Conservation (phyloP, 176 grass and related monocot species). For the Pontederia crassipes region DNA sequence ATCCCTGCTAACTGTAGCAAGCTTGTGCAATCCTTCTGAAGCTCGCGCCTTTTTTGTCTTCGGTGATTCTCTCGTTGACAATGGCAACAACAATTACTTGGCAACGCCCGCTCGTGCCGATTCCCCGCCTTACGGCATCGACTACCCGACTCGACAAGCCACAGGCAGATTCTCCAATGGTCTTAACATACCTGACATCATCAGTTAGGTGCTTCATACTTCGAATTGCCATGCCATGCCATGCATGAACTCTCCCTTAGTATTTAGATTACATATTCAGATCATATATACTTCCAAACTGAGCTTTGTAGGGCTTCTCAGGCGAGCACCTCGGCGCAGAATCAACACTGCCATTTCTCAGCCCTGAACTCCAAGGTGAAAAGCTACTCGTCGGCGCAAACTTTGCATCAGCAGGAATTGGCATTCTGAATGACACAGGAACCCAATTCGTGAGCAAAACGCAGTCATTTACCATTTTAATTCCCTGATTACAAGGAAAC, state of each 20-base stretch:
- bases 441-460: slow-evolving; percentile 58
- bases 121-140: slow-evolving; percentile 73
- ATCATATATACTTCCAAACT: not conserved
- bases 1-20: not conserved
- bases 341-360: slow-evolving; percentile 60
- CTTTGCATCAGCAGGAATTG: slow-evolving; percentile 91
- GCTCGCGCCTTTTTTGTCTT: slow-evolving; percentile 92
- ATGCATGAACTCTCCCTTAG: not conserved
- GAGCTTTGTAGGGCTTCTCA: slow-evolving; percentile 6
- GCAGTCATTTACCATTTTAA: not conserved
- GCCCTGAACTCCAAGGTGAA: slow-evolving; percentile 53
- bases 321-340: slow-evolving; percentile 69
- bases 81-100: slow-evolving; percentile 91
- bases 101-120: slow-evolving; percentile 59
- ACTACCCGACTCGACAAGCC: slow-evolving; percentile 49
- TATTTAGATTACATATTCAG: not conserved
- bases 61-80: slow-evolving; percentile 92
- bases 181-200: slow-evolving; percentile 70
- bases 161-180: slow-evolving; percentile 77
- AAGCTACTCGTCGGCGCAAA: slow-evolving; percentile 85
- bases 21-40: not conserved
- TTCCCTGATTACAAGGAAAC: not conserved
- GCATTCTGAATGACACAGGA: slow-evolving; percentile 90
- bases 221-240: not conserved
- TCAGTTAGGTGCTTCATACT: slow-evolving; percentile 40